A percentile compares a stretch with the other conserved stretches of the same genome.
These are phyloP conservation scores for Cutaneotrichosporon arboriforme DNA, from an alignment of 1,284 basidiomycete genomes.

Conservation along the genomic window DNA sequence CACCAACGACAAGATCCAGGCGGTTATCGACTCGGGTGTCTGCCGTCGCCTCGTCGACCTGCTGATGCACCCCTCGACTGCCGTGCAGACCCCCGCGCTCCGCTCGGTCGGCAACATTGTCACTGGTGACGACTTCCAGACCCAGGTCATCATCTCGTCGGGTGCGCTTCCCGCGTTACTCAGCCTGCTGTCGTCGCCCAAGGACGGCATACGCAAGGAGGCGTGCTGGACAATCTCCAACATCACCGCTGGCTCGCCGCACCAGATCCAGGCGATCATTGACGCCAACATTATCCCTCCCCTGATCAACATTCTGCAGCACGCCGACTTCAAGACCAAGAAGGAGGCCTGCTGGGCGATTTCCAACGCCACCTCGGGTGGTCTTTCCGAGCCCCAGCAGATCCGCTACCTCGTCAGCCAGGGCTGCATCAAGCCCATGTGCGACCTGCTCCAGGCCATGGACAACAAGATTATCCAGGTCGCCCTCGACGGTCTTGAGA, in stretches of 20 bases:
- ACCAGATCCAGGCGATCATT: slow-evolving; percentile 83
- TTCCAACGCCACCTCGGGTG: slow-evolving; percentile 97
- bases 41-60: slow-evolving; percentile 96
- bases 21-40: slow-evolving; percentile 97
- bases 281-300: slow-evolving; percentile 83
- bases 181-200: slow-evolving; percentile 84
- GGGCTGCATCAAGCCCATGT: slow-evolving; percentile 97
- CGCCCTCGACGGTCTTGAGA: slow-evolving; percentile 93
- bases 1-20: slow-evolving; percentile 99
- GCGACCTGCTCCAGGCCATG: slow-evolving; percentile 93
- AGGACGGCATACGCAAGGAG: slow-evolving; percentile 85
- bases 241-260: slow-evolving; percentile 92
- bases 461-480: slow-evolving; percentile 99
- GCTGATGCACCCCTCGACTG: slow-evolving; percentile 93
- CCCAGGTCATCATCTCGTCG: slow-evolving; percentile 95
- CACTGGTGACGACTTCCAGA: slow-evolving; percentile 97
- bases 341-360: slow-evolving; percentile 99
- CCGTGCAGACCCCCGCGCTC: slow-evolving; percentile 96
- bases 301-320: slow-evolving; percentile 93
- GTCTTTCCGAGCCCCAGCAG: slow-evolving; percentile 91
- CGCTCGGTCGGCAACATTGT: slow-evolving; percentile 99
- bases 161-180: slow-evolving; percentile 91
- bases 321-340: slow-evolving; percentile 98
- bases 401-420: slow-evolving; percentile 97
- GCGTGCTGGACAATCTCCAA: slow-evolving; percentile 99